Evolutionary conservation across 345 rosid genomes (phyloP), one percentile per base, ranked within the genome.

Genomic region (Hibiscus syriacus): DNA sequence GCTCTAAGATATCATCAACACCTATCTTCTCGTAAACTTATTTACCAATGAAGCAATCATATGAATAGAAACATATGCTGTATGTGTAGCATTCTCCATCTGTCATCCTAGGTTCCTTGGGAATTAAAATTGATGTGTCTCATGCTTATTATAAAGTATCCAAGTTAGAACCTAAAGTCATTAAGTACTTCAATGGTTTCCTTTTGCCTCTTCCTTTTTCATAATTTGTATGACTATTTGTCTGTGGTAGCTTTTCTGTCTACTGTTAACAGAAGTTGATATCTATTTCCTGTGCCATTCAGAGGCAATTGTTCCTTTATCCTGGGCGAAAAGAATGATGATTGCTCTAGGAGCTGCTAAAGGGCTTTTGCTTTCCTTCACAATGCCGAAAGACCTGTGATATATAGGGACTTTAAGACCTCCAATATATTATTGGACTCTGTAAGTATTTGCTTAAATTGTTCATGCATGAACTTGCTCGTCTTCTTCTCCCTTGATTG

Each of bases 351-450:
- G 97, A 41, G 98, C 96, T 70, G 97, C 97, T 12, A 90, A 93
- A 84, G 97, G 98, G 34, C 96, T 93, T n/a, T n/a, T 72, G 95
- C 97, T 69, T 90, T 90, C 81, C 97, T 93, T 65, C 98, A 93
- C 81, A 86, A 89, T 78, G 91, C 96, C 65, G 98, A 93, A 77
- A 89, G 86, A 78, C 97, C 98, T 3, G 96, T 93, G 65, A 90
- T 90, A 66, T 90, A 90, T 79, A 76, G 98, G 48, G 99, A 91
- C 83, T 94, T 91, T 81, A 94, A 94, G 77, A 94, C 97, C 76
- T 91, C 97, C 2, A 94, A 94, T 78, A 94, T 94, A 72, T 79
- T 94, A 62, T 82, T 94, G 76, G 99, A 94, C 80, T 85, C 97
- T 66, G 97, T 93, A 78, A 75, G 88, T 79, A 54, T 17, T 19